Evolutionary conservation across 2,329 filamentous ascomycete species (phyloP).

Genomic region (Botrytis tulipae): DNA sequence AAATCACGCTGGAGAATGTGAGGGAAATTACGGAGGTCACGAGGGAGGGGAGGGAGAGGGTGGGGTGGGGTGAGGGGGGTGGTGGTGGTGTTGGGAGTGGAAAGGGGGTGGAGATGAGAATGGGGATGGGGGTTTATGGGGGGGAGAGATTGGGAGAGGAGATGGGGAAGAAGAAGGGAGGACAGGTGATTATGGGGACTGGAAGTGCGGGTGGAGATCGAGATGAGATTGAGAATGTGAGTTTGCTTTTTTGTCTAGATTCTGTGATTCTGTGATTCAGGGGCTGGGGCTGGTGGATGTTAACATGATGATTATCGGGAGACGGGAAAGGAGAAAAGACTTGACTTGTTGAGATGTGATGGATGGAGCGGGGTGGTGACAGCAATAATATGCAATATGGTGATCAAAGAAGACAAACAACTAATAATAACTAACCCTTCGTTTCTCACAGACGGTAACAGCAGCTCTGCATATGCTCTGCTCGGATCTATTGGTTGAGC

Average conservation of each 20-base stretch:
- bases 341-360: background rate
- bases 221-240: conserved; percentile 16
- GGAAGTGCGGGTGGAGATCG: conserved; percentile 2
- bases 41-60: background rate
- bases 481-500: conserved; percentile 27
- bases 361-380: background rate
- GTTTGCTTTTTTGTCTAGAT: background rate
- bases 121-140: background rate
- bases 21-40: background rate
- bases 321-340: background rate
- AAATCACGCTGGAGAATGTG: conserved; percentile 7
- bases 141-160: background rate
- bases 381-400: background rate
- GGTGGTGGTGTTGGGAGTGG: background rate
- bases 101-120: background rate
- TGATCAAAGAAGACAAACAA: background rate
- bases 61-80: background rate
- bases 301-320: background rate
- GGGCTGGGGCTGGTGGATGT: background rate
- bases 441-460: conserved; percentile 26
- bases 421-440: background rate
- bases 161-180: background rate
- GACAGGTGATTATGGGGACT: conserved; percentile 9
- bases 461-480: conserved; percentile 30
- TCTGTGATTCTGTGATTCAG: background rate